Evolutionary conservation across 1,139 yeast species (phyloP).

Genomic region (Pichia sp.): DNA sequence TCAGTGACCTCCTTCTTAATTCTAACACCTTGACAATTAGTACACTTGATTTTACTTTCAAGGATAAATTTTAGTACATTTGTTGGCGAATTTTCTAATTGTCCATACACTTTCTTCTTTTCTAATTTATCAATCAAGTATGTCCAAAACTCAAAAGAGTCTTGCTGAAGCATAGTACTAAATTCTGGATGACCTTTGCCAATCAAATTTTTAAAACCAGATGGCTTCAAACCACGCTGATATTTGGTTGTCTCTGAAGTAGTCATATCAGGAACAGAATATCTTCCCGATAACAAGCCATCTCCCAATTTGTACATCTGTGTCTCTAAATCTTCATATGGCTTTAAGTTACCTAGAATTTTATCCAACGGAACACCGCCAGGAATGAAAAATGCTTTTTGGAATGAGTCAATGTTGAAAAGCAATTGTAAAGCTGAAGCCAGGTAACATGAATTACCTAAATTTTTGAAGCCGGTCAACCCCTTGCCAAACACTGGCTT

Average conservation of each 20-base stretch:
- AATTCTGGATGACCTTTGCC: slow-evolving; percentile 82
- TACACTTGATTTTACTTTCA: slow-evolving; percentile 63
- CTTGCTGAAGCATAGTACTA: slow-evolving; percentile 85
- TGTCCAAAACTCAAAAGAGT: slow-evolving; percentile 83
- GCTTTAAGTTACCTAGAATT: slow-evolving; percentile 39
- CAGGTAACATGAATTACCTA: slow-evolving; percentile 91
- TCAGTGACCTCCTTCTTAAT: slow-evolving; percentile 60
- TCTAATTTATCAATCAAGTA: slow-evolving; percentile 65
- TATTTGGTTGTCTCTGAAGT: slow-evolving; percentile 40
- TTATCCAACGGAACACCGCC: slow-evolving; percentile 33
- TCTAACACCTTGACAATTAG: slow-evolving; percentile 57
- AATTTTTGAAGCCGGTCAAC: slow-evolving; percentile 75
- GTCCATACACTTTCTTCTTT: slow-evolving; percentile 31
- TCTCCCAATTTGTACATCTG: slow-evolving; percentile 78
- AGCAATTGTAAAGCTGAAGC: slow-evolving; percentile 77
- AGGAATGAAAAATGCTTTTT: slow-evolving; percentile 25
- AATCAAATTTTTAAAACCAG: slow-evolving; percentile 66
- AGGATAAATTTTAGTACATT: slow-evolving; percentile 58
- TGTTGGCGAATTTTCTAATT: slow-evolving; percentile 39
- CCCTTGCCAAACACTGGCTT: slow-evolving; percentile 64
- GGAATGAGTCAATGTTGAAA: slow-evolving; percentile 38
- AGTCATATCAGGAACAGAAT: slow-evolving; percentile 55
- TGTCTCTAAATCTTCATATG: slow-evolving; percentile 58
- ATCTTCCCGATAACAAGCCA: slow-evolving; percentile 73
- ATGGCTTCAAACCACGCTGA: slow-evolving; percentile 75